Base-by-base conservation (phyloP, 2,329 filamentous ascomycete species). In the Verticillium tricorpus region DNA sequence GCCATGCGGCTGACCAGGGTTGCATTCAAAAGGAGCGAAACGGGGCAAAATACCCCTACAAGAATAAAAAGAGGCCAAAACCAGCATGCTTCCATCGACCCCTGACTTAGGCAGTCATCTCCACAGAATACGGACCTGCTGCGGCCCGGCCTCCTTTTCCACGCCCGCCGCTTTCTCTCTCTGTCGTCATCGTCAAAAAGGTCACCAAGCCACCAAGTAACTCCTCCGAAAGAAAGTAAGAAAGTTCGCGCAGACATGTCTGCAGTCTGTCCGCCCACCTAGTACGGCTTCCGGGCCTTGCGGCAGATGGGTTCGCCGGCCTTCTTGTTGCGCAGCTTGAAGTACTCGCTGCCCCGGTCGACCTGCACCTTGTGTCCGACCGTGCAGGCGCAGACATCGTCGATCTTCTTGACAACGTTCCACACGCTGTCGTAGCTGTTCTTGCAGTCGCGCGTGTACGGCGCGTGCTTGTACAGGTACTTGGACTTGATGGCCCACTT, bases 371-470 rank as follows among this genome's bases (percentile, higher is more conserved):
- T 55, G 57, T 61, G 59, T 50, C 57, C 39, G 25, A 63, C 56
- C 9, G 59, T 63, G 57, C 62, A 63, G 57, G 59, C 62, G 59
- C 62, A 63, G 57, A 58, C 59, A 39, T 63, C 62, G 59, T 63
- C 59, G 59, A 63, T 58, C 57, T 61, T 61, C 32, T 34, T 34
- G 34, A 63, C 25, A 8, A 63, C 50, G 39, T 59, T 50, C 56
- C 28, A 19, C 31, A 31, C 19, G 56, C n/a, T 60, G 62, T 63
- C 62, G n/a, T 55, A 34, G 28, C 22, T 31, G 39, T 22, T 32
- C 28, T 61, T 56, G 57, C 62, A 63, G 57, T 54, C 58, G 17
- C 34, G 31, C 8, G 61, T 37, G 31, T 62, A 62, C 6, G 61
- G 57, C 12, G 57, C 62, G 15, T 55, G 39, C 28, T 45, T 28